Base-by-base conservation (phyloP, 306 rosid species). In the Casuarina glauca region DNA sequence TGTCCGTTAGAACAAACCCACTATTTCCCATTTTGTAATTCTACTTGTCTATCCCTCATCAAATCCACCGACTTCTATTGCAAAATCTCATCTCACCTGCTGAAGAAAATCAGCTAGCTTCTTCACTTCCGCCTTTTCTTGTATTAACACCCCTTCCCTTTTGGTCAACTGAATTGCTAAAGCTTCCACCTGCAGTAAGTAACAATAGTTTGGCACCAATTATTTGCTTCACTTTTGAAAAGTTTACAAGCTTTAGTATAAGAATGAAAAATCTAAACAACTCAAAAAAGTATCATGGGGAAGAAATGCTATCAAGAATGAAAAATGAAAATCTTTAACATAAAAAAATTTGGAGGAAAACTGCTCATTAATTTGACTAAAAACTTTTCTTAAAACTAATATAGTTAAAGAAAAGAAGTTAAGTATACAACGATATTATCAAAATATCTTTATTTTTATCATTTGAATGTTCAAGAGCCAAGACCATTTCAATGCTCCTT, bases 61-160 rank as follows among this genome's bases (percentile, higher is more conserved):
- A 1, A 20, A 48, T 49, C 17, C 12, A 52, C 32, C 32, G 32
- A 48, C 16, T 46, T 72, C 55, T 51, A 20, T 39, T 16, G 20
- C 63, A 77, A 26, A 77, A 64, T 50, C 68, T 74, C 54, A 70
- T 75, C 54, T 84, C 85, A 91, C 99, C 97, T 91, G 96, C 90
- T 95, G 93, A 81, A 95, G 97, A 91, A 95, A 95, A 85, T 80
- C 90, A 76, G 97, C 97, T 68, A 95, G 87, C 84, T 88, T 93
- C 89, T 95, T 93, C 80, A 95, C 99, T 85, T 95, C 99, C 5
- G 97, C 74, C 86, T 93, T 95, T 85, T 95, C 99, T 91, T 87
- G 97, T 82, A 91, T 75, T 46, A 87, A 60, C 78, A 85, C 89
- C 69, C 91, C 91, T 85, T 87, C 89, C 61, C 91, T 83, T 68